Evolutionary conservation across 805 yeast genomes (phyloP), one percentile per base, ranked within the genome.

Genomic region (Ogataea neopini): DNA sequence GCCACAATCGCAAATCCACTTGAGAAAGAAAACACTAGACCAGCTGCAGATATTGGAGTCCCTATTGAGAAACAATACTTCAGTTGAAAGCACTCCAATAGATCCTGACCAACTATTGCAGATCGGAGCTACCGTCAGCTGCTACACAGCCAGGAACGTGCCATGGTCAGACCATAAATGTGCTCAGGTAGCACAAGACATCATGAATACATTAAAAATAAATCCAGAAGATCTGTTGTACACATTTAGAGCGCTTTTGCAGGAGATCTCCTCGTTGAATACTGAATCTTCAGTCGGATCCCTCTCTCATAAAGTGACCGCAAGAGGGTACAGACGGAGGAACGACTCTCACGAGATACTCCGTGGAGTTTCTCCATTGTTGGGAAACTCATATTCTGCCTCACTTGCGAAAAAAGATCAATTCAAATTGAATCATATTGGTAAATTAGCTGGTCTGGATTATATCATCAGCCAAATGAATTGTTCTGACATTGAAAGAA

Each of bases 371-470:
- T 41, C 51, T 15, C 62, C 62, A 9, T 43, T 56, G 4, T 23
- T 57, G 17, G 54, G 56, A 2, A 51, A 41, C 17, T 45, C 53
- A 4, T 49, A 34, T 35, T 52, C 63, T 1, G 39, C 33, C 6
- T 44, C 45, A 1, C 17, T 59, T 10, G 58, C 52, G 39, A 38
- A 49, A 17, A 25, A 47, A 19, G 64, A 60, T 18, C 14, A 19
- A n/a, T 62, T 63, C 46, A 59, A 51, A 22, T 14, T 19, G 2
- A 14, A 45, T 4, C 43, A 57, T 41, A 40, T 60, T 28, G 43
- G 56, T 13, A 30, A 25, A 17, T 14, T 61, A 1, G 49, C 51
- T 4, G 49, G 44, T n/a, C 35, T 58, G 40, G 19, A 43, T 2
- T 53, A 25, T 20, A 11, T 57, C 9, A 29, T 57, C 13, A 43